Evolutionary conservation across 2,329 filamentous ascomycete species (phyloP), one percentile per base, ranked within the genome.

Genomic region (Calonectria naviculata): DNA sequence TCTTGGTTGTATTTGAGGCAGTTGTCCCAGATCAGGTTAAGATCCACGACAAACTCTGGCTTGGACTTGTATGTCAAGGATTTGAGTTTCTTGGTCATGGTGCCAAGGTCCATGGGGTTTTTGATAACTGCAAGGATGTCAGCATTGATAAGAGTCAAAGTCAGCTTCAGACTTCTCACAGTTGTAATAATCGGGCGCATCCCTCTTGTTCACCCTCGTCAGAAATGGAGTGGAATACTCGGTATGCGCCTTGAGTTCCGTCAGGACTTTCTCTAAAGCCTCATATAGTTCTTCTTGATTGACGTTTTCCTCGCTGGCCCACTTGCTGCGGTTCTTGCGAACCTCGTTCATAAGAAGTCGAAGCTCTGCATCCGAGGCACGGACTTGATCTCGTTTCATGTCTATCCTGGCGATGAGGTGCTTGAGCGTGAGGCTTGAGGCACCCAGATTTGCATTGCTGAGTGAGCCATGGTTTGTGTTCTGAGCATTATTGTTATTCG

Each of bases 251-350:
- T 98, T 98, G 67, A 99, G 91, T 82, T 98, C 96, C 80, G 95
- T 97, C 79, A 99, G 88, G 64, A 99, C 97, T 85, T 98, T 98
- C 82, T 99, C 97, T 17, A 97, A 89, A 13, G 97, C 95, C 85
- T 99, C 97, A 81, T 99, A 99, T 7, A 99, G 88, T 83, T 99
- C 97, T 83, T 99, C 97, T 83, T 99, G 97, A 71, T 97, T 96
- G 72, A 99, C 93, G 76, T 97, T 97, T 78, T 99, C 97, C 83
- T 98, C 97, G 81, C 94, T 98, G 4, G 97, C 96, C 97, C 97
- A 99, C 85, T 99, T 99, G 84, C 96, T 98, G 78, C 97, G 90
- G 78, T 98, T 98, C 83, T 98, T 99, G 74, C 97, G 91, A 21
- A 99, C 97, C 83, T 99, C 97, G 78, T 97, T 98, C 90, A 99